A percentile compares a stretch with the other conserved stretches of the same genome.
These are phyloP conservation scores for Pseudocercospora macadamiae DNA, from an alignment of 2,329 filamentous ascomycete species.

Conservation along the genomic window DNA sequence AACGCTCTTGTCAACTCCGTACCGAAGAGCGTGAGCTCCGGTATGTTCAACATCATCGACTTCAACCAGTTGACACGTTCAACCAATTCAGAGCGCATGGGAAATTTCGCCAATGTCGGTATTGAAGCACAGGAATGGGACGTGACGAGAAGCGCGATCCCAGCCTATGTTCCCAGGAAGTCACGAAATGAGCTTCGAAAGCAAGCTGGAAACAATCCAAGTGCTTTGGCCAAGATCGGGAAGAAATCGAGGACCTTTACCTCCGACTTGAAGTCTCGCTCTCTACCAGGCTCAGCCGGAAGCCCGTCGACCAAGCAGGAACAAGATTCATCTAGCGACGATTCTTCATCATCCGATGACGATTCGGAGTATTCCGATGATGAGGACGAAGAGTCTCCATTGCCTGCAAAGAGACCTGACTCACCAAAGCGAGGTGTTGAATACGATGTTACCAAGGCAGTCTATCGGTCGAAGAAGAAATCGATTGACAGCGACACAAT, in stretches of 20 bases:
- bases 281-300: conserved; percentile 3
- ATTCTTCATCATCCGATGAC: conserved; percentile 51
- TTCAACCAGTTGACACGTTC: conserved; percentile 45
- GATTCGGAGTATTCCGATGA: conserved; percentile 58
- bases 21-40: conserved; percentile 34
- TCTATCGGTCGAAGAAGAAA: conserved; percentile 61
- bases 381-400: conserved; percentile 55
- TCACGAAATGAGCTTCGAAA: conserved; percentile 52
- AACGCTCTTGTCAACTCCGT: conserved; percentile 32
- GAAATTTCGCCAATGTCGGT: conserved; percentile 49
- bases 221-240: conserved; percentile 43
- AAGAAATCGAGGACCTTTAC: conserved; percentile 36
- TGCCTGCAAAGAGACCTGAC: conserved; percentile 56
- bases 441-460: conserved; percentile 64
- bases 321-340: conserved; percentile 49
- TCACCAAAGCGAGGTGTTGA: conserved; percentile 55
- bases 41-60: conserved; percentile 48
- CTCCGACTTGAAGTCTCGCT: neutral
- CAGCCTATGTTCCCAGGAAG: conserved; percentile 46
- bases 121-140: conserved; percentile 45
- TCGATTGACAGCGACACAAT: conserved; percentile 55
- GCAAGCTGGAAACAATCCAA: conserved; percentile 46
- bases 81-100: conserved; percentile 49
- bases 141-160: conserved; percentile 50
- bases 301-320: conserved; percentile 31